Evolutionary conservation across 2,329 filamentous ascomycete genomes (phyloP), one percentile per base, ranked within the genome.

Genomic region (Aspergillus sergii): DNA sequence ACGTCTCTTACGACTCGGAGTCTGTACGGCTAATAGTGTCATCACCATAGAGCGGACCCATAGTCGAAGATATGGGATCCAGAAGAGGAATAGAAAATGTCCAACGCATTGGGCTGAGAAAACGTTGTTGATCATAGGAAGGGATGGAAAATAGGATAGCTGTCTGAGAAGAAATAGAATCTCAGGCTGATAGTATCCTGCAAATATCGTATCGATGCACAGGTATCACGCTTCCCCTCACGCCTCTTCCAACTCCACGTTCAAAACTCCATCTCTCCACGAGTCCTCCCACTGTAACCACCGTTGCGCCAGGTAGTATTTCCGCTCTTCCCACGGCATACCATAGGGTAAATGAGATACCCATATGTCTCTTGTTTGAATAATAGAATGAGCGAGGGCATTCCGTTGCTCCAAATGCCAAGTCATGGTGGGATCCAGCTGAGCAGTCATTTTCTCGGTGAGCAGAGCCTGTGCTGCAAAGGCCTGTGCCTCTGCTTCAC

Each of bases 321-420:
- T 26, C 19, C n/a, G 32, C 32, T 58, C 43, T 16, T 50, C 57
- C 41, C n/a, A 34, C 4, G 19, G 16, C 30, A 23, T 36, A 8
- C 12, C 2, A 23, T 23, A 21, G 3, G 30, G 8, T 28, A 11
- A 1, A 19, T 23, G 41, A 11, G 28, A 26, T 8, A 23, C 10
- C 57, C 43, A 58, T 3, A 36, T 30, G 7, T 9, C n/a, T 30
- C 30, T 50, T 32, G 57, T 58, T 26, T 50, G 43, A 6, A 50
- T n/a, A 14, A 58, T 50, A 12, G 57, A 58, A 32, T 48, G 45
- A n/a, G 57, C 41, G 3, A 58, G 30, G 1, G 43, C 57, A 39
- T 58, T 58, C 5, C 57, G 9, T 16, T 58, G 57, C 43, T 48
- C 57, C 19, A 58, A 23, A 51, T 58, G 57, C 57, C 57, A 58